phyloP scores from a whole-genome alignment of 306 rosid genomes.

The Sesbania bispinosa region DNA sequence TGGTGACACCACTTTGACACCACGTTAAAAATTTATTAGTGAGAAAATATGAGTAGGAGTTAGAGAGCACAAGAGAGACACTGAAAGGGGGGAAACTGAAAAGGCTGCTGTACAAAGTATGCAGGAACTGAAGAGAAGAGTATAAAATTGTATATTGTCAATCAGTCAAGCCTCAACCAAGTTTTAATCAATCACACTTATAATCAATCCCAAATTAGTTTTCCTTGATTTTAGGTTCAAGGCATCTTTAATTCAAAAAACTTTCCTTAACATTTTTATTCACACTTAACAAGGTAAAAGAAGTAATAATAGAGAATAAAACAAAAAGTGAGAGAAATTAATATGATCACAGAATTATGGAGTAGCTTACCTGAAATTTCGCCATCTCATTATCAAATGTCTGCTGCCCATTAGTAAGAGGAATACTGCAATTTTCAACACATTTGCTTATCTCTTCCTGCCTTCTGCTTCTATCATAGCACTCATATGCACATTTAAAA shows the following conservation, averaged over 20 bases:
- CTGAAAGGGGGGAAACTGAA: not conserved
- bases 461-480: conserved; percentile 79
- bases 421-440: conserved; percentile 74
- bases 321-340: not conserved
- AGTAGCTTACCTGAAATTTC: conserved; percentile 67
- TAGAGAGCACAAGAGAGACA: not conserved
- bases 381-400: conserved; percentile 86
- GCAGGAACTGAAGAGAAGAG: not conserved
- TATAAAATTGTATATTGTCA: not conserved
- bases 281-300: not conserved
- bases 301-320: not conserved
- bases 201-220: no score
- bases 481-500: conserved; percentile 86
- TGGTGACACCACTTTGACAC: no score
- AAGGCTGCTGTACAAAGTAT: not conserved
- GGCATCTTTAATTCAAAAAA: no score
- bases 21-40: no score
- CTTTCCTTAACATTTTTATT: no score
- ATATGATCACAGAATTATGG: not conserved
- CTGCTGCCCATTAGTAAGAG: conserved; percentile 75
- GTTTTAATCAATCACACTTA: no score
- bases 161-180: not conserved
- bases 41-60: not conserved
- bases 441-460: conserved; percentile 76
- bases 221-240: no score